Evolutionary conservation across 495 filamentous ascomycete species (phyloP), one percentile per base, ranked within the genome.

Genomic region (Aspergillus indologenus): DNA sequence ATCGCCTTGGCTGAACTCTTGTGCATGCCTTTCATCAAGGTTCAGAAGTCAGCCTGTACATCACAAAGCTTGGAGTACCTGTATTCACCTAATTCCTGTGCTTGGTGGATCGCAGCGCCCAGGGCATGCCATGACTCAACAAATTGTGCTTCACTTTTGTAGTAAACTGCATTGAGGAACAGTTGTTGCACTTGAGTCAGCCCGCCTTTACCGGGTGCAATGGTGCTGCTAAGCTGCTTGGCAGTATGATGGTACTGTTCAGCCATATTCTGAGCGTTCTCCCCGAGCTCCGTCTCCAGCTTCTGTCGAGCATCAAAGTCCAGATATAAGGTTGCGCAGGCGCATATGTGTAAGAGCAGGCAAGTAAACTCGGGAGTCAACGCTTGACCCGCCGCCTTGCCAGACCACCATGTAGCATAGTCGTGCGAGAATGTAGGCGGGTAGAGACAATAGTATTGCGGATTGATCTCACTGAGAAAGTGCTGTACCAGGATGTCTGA

Each of bases 41-140:
- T 26, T 34, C 8, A 45, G 15, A 45, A 7, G 11, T 62, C 43
- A 45, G 55, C 9, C 34, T 43, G 1, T 31, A 44, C n/a, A 3
- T 1, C 17, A 47, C 19, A 19, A 34, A 9, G 2, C 3, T 19
- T 19, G 29, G 18, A 44, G 6, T 14, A 20, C 24, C 2, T 15
- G 5, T 17, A 5, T 31, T 24, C 71, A 77, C 79, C 80, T 54
- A 80, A 71, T 57, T 83, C 81, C 57, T 81, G 79, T 0, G 79
- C 81, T 26, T 79, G 79, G 11, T 76, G 74, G 49, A 82, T 78
- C 17, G 75, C 72, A 48, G 64, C 59, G 44, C 73, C 65, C 34
- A 83, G 55, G 14, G 72, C 67, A 65, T 83, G 80, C 80, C 81
- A 82, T 1, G 78, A 74, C 46, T 82, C 79, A 5, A 77, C 72